These are phyloP conservation scores for Arachis stenosperma DNA, from an alignment of 306 rosid genomes.

Conservation along the genomic window DNA sequence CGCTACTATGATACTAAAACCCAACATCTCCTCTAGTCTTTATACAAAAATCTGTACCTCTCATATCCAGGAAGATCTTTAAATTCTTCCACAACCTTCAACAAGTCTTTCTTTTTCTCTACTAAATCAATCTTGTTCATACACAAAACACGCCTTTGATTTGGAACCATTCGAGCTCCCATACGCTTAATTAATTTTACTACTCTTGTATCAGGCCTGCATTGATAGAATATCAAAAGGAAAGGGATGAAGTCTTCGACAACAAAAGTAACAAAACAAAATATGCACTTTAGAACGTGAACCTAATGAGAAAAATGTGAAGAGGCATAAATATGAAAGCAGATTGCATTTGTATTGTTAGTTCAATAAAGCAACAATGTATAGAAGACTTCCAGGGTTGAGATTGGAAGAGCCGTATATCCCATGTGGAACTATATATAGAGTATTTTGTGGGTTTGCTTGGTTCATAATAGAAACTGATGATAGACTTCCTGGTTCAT, in stretches of 20 bases:
- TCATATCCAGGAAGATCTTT: slow-evolving; percentile 91
- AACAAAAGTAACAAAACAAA: slow-evolving; percentile 18
- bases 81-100: slow-evolving; percentile 79
- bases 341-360: slow-evolving; percentile 1
- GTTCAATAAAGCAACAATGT: slow-evolving; percentile 25
- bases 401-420: slow-evolving; percentile 11
- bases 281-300: slow-evolving; percentile 4
- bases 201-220: slow-evolving; percentile 87
- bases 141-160: slow-evolving; percentile 83
- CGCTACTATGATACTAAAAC: slow-evolving; percentile 19
- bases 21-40: slow-evolving; percentile 1
- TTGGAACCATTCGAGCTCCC: slow-evolving; percentile 68
- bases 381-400: slow-evolving; percentile 15
- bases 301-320: background rate
- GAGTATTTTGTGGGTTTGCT: slow-evolving; percentile 3
- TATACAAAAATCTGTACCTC: slow-evolving; percentile 54
- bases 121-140: slow-evolving; percentile 95
- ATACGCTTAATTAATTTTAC: slow-evolving; percentile 69
- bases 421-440: background rate
- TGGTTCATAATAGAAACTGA: slow-evolving; percentile 1
- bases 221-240: slow-evolving; percentile 30
- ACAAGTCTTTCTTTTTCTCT: slow-evolving; percentile 87
- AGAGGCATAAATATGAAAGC: slow-evolving; percentile 9
- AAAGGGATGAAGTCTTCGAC: slow-evolving; percentile 28
- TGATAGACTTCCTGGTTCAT: background rate